phyloP scores from a whole-genome alignment of 768 basidiomycete genomes.

The Dioszegia aurantiaca region DNA sequence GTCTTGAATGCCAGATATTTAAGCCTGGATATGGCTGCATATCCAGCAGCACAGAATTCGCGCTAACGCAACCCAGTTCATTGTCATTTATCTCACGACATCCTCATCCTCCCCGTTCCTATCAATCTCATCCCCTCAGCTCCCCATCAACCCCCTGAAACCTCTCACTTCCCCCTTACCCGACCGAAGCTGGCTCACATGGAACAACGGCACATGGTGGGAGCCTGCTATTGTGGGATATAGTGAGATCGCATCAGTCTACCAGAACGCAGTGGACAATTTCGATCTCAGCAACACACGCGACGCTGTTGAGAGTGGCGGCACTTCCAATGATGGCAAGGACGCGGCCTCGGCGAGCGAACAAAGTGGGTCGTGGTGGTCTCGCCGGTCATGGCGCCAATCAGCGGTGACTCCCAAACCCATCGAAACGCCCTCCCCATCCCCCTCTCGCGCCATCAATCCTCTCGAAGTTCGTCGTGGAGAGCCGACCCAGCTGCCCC shows the following conservation, averaged over 20 bases:
- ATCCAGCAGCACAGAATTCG: too few relatives aligned
- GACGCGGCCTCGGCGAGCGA: too few relatives aligned
- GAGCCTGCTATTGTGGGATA: constrained; percentile 31
- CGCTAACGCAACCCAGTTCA: constrained; percentile 15
- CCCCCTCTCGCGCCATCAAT: neutral
- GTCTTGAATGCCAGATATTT: neutral
- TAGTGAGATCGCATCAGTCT: constrained; percentile 16
- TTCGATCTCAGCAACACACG: neutral
- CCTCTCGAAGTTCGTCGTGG: neutral
- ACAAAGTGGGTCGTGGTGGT: constrained; percentile 7
- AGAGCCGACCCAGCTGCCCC: neutral
- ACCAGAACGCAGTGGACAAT: neutral
- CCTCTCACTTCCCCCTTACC: constrained; percentile 20
- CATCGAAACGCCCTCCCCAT: neutral
- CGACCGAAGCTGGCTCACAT: constrained; percentile 27
- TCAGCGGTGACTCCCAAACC: neutral
- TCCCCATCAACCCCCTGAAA: constrained; percentile 3
- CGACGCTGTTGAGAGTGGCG: neutral
- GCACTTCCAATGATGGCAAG: too few relatives aligned
- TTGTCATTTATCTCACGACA: constrained; percentile 21
- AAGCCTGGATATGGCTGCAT: too few relatives aligned
- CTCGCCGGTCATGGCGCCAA: neutral
- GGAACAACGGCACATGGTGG: constrained; percentile 23
- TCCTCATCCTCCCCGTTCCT: constrained; percentile 29
- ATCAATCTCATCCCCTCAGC: neutral